These are phyloP conservation scores for Xylaria acuta DNA, from an alignment of 495 filamentous ascomycete species.

Conservation along the genomic window DNA sequence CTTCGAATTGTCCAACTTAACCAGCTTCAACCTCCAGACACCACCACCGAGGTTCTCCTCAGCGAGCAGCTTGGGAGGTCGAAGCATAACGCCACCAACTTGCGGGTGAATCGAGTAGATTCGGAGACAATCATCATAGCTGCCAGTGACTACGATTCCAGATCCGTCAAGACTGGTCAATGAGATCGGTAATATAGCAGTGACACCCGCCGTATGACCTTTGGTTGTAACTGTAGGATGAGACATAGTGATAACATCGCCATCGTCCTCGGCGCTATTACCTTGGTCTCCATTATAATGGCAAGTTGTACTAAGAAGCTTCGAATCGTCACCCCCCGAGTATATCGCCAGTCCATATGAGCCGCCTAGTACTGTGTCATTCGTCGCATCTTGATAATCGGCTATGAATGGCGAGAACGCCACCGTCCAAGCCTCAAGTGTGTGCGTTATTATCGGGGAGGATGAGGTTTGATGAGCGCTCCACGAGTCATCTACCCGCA, in stretches of 20 bases:
- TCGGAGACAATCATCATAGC: constrained; percentile 87
- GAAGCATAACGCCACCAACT: constrained; percentile 20
- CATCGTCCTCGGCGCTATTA: constrained; percentile 6
- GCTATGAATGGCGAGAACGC: constrained; percentile 51
- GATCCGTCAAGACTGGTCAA: constrained; percentile 43
- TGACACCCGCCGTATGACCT: constrained; percentile 83
- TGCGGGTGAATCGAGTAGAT: constrained; percentile 54
- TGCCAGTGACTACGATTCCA: constrained; percentile 77
- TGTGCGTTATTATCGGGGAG: constrained; percentile 48
- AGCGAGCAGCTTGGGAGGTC: constrained; percentile 59
- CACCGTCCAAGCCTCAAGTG: constrained; percentile 72
- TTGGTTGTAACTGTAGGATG: constrained; percentile 47
- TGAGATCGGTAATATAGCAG: constrained; percentile 76
- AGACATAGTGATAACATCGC: constrained; percentile 44
- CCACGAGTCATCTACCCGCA: constrained; percentile 42
- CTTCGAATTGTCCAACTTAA: constrained; percentile 55
- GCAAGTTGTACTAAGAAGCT: constrained; percentile 46
- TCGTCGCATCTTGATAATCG: not conserved
- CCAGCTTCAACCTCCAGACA: constrained; percentile 83
- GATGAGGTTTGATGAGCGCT: constrained; percentile 32
- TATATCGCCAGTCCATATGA: constrained; percentile 47
- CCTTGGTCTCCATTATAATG: constrained; percentile 20
- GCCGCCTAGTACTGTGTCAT: not conserved
- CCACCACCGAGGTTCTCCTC: constrained; percentile 80
- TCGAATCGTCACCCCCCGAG: constrained; percentile 75